Conservation (phyloP, 768 basidiomycete species). For the Plicaturopsis crispa region DNA sequence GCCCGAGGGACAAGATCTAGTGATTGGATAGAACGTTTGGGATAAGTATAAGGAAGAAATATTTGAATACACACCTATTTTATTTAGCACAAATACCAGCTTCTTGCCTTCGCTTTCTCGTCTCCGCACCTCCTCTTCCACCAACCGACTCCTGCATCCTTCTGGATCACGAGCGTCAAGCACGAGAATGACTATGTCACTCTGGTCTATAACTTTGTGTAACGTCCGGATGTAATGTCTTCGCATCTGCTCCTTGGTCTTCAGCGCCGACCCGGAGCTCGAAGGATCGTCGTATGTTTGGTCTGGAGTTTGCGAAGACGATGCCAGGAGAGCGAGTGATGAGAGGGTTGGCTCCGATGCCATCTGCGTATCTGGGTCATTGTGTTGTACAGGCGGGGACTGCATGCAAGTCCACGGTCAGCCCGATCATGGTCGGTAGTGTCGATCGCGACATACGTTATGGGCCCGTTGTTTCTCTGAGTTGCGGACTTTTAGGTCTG, state of each 20-base stretch:
- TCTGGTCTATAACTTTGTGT: conserved; percentile 89
- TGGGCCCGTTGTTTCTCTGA: conserved; percentile 39
- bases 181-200: conserved; percentile 84
- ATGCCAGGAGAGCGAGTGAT: conserved; percentile 47
- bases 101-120: conserved; percentile 86
- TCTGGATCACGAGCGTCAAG: conserved; percentile 95
- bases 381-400: conserved; percentile 18
- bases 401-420: conserved; percentile 5
- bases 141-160: conserved; percentile 83
- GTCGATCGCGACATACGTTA: conserved; percentile 28
- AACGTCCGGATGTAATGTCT: conserved; percentile 72
- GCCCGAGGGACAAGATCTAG: conserved; percentile 88
- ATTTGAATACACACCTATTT: conserved; percentile 89
- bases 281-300: conserved; percentile 7
- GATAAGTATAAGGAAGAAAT: too few relatives aligned
- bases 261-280: conserved; percentile 20
- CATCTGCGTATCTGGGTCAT: conserved; percentile 59
- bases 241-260: conserved; percentile 64
- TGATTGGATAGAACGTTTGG: too few relatives aligned
- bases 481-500: conserved; percentile 58
- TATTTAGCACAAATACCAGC: conserved; percentile 91
- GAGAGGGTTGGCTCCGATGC: conserved; percentile 66
- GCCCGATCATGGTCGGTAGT: background rate
- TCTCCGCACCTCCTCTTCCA: conserved; percentile 89
- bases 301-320: conserved; percentile 19